Conservation (phyloP, 2,329 filamentous ascomycete species). For the Fusarium sp. region DNA sequence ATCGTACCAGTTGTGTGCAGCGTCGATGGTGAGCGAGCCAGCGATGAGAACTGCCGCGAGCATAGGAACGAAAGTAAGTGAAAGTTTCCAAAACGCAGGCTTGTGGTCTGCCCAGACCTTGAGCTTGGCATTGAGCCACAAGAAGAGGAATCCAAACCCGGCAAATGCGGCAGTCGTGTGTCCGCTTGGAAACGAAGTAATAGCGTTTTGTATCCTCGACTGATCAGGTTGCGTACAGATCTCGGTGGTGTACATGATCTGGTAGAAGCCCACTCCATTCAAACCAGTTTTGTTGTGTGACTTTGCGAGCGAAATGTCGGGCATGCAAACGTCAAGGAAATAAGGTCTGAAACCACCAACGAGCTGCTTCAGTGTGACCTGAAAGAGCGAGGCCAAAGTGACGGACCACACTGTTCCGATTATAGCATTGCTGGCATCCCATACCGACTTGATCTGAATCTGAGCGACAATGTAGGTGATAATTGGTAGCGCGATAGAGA, state of each 20-base stretch:
- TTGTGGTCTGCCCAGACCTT: constrained; percentile 76
- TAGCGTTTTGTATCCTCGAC: constrained; percentile 67
- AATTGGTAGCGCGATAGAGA: constrained; percentile 68
- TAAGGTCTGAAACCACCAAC: constrained; percentile 73
- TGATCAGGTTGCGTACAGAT: constrained; percentile 68
- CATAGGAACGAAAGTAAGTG: constrained; percentile 67
- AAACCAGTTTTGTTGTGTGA: constrained; percentile 55
- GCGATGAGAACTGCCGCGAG: constrained; percentile 70
- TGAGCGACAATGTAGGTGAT: constrained; percentile 67
- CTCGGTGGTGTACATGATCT: constrained; percentile 72
- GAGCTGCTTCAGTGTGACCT: constrained; percentile 74
- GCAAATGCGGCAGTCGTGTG: constrained; percentile 74
- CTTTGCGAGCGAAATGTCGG: constrained; percentile 58
- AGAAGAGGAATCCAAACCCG: constrained; percentile 70
- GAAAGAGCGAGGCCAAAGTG: constrained; percentile 69
- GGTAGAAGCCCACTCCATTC: constrained; percentile 62
- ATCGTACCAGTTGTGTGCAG: constrained; percentile 78
- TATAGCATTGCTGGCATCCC: constrained; percentile 71
- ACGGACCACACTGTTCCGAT: constrained; percentile 71
- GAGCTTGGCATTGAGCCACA: constrained; percentile 78
- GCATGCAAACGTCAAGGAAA: constrained; percentile 73
- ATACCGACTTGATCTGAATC: constrained; percentile 66
- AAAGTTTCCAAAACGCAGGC: constrained; percentile 74
- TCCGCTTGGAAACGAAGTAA: constrained; percentile 75
- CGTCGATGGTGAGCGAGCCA: constrained; percentile 71